Conservation (phyloP, 208 protist species). For the Acanthamoeba triangularis region DNA sequence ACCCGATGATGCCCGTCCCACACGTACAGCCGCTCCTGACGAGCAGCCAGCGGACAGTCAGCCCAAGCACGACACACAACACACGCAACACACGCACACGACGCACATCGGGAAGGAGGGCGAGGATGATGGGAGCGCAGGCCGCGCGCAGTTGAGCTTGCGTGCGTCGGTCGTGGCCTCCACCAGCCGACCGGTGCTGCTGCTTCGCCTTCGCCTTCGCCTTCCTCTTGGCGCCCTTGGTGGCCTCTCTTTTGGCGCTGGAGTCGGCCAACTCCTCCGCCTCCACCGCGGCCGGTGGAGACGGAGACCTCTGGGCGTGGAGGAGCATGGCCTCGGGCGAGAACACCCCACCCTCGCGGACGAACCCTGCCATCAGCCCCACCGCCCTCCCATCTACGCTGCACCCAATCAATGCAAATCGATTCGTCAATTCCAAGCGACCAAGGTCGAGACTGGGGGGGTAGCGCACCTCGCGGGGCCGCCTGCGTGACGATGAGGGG, state of each 20-base stretch:
- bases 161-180: conserved; percentile 6
- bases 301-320: neutral
- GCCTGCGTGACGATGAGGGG: conserved; percentile 6
- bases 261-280: neutral
- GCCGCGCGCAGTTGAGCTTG: neutral
- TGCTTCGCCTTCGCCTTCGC: neutral
- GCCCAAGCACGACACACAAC: neutral
- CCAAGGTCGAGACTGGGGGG: too few relatives aligned
- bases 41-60: neutral
- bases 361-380: conserved; percentile 4
- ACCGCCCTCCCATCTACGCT: neutral
- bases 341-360: conserved; percentile 26
- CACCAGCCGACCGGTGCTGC: neutral
- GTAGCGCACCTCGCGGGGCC: neutral
- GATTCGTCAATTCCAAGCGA: too few relatives aligned
- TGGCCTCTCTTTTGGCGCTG: neutral
- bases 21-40: conserved; percentile 42
- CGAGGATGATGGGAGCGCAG: conserved; percentile 36
- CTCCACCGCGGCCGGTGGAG: neutral
- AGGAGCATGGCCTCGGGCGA: conserved; percentile 4
- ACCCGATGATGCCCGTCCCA: conserved; percentile 71
- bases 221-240: neutral
- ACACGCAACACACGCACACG: neutral
- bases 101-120: conserved; percentile 16
- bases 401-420: neutral